These are phyloP conservation scores for Lactarius trivialis DNA, from an alignment of 768 basidiomycete species.

Conservation along the genomic window DNA sequence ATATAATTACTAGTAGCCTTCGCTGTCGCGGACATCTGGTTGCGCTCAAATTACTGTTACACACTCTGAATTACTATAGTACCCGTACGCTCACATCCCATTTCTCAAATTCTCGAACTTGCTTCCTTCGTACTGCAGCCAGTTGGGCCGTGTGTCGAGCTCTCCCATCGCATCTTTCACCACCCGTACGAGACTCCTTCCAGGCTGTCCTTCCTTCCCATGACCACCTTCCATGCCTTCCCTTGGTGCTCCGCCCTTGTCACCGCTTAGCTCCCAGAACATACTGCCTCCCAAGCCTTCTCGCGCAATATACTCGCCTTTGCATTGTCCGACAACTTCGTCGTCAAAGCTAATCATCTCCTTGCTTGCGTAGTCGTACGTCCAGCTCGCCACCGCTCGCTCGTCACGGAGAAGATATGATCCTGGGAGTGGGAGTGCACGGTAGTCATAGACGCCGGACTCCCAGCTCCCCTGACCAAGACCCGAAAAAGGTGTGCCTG, in stretches of 20 bases:
- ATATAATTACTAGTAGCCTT: too few species aligned
- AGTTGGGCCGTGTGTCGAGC: slow-evolving; percentile 47
- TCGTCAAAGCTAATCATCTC: slow-evolving; percentile 85
- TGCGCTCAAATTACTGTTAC: too few species aligned
- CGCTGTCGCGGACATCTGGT: too few species aligned
- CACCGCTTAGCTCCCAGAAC: slow-evolving; percentile 91
- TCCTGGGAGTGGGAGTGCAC: slow-evolving; percentile 74
- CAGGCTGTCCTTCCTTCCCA: slow-evolving; percentile 69
- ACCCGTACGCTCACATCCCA: slow-evolving; percentile 42
- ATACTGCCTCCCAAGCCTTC: slow-evolving; percentile 85
- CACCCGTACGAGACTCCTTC: slow-evolving; percentile 62
- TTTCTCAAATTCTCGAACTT: slow-evolving; percentile 74
- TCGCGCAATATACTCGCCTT: slow-evolving; percentile 73
- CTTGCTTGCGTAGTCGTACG: slow-evolving; percentile 62
- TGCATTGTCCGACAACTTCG: slow-evolving; percentile 59
- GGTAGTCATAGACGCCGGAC: slow-evolving; percentile 86
- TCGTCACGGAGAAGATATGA: slow-evolving; percentile 62
- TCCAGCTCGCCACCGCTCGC: slow-evolving; percentile 69
- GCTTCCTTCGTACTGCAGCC: slow-evolving; percentile 71
- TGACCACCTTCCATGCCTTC: slow-evolving; percentile 69
- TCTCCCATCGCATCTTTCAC: slow-evolving; percentile 43
- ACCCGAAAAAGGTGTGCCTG: slow-evolving; percentile 73
- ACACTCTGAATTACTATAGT: background rate
- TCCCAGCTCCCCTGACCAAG: slow-evolving; percentile 91
- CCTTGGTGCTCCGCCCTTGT: slow-evolving; percentile 55